Conservation (phyloP, 306 rosid species). For the Trifolium subterraneum region DNA sequence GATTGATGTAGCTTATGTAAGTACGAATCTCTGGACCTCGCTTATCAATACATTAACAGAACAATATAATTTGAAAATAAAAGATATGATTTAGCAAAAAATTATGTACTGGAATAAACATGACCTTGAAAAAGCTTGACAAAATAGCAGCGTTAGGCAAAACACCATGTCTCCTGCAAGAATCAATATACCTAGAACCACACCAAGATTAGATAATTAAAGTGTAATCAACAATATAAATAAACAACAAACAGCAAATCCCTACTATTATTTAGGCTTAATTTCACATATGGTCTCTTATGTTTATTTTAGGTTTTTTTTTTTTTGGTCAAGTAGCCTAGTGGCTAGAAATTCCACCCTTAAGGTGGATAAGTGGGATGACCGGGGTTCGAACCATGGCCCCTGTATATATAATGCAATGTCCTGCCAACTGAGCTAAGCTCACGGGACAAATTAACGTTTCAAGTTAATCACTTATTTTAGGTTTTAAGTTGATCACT, state of each 20-base stretch:
- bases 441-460: no score
- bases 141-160: constrained; percentile 62
- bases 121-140: constrained; percentile 67
- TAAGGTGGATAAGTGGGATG: no score
- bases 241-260: constrained; percentile 23
- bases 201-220: constrained; percentile 22
- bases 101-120: constrained; percentile 26
- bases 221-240: neutral
- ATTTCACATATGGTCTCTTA: no score
- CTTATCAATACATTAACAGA: constrained; percentile 15
- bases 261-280: neutral
- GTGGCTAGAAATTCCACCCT: no score
- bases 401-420: no score
- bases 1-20: neutral
- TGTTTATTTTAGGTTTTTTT: no score
- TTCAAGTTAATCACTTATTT: no score
- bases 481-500: no score
- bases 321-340: no score
- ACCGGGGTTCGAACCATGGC: no score
- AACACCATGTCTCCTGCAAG: constrained; percentile 69
- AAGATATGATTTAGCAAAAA: constrained; percentile 12
- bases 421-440: no score
- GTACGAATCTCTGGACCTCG: neutral
- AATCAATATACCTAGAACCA: constrained; percentile 67
- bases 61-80: constrained; percentile 22